These are phyloP conservation scores for Leccinum griseonigrum DNA, from an alignment of 1,284 basidiomycete species.

Conservation along the genomic window DNA sequence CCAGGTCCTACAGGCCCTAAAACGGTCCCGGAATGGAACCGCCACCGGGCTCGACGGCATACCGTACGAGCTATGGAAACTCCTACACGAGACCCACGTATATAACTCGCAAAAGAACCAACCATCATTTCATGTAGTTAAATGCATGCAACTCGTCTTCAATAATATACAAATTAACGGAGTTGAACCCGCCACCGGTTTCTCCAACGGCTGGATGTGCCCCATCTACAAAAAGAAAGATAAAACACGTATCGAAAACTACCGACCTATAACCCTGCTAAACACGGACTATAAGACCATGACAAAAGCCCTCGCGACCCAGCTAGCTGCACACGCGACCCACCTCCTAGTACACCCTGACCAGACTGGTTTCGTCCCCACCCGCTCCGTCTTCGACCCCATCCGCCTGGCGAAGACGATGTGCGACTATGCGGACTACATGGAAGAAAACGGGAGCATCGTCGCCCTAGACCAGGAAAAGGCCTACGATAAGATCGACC, in stretches of 20 bases:
- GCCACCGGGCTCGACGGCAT: background rate
- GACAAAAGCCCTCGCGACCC: background rate
- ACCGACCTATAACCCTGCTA: slow-evolving; percentile 9
- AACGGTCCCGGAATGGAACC: background rate
- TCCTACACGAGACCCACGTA: background rate
- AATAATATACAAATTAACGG: slow-evolving; percentile 7
- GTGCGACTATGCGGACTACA: slow-evolving; percentile 5
- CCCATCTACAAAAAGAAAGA: slow-evolving; percentile 17
- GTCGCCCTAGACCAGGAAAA: slow-evolving; percentile 16
- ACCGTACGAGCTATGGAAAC: background rate
- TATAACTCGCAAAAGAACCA: background rate
- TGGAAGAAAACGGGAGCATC: slow-evolving; percentile 1
- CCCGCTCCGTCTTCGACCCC: slow-evolving; percentile 1
- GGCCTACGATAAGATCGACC: slow-evolving; percentile 15
- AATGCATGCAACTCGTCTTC: background rate
- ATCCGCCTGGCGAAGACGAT: slow-evolving; percentile 3
- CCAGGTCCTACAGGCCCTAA: background rate
- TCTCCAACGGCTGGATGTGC: slow-evolving; percentile 8
- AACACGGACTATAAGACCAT: slow-evolving; percentile 15
- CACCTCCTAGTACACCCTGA: slow-evolving; percentile 5
- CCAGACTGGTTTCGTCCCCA: slow-evolving; percentile 10
- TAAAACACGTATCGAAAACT: background rate
- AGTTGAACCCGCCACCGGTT: background rate
- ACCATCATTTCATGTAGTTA: background rate
- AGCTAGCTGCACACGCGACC: background rate